These are phyloP conservation scores for Talaromyces sp. DNA, from an alignment of 2,329 filamentous ascomycete genomes.

Conservation along the genomic window DNA sequence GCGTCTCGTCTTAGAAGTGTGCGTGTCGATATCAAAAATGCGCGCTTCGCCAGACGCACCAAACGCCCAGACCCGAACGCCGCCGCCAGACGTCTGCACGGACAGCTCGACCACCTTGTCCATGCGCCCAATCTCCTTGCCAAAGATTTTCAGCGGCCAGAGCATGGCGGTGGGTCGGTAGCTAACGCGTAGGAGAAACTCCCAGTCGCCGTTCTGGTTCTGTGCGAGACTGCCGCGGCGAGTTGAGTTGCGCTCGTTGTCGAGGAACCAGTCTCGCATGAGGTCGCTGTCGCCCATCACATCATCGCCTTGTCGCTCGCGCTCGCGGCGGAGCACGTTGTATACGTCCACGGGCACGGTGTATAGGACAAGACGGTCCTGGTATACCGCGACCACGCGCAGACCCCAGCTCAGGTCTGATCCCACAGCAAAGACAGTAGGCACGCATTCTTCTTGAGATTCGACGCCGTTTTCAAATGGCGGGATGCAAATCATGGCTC, in stretches of 20 bases:
- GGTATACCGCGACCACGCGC: constrained; percentile 54
- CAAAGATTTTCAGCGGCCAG: constrained; percentile 49
- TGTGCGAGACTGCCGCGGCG: constrained; percentile 26
- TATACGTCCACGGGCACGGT: constrained; percentile 57
- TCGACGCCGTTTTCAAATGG: constrained; percentile 20
- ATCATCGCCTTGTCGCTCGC: constrained; percentile 24
- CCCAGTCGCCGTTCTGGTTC: constrained; percentile 36
- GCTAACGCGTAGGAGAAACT: constrained; percentile 31
- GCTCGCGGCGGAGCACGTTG: constrained; percentile 31
- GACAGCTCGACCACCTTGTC: constrained; percentile 47
- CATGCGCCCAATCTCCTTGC: constrained; percentile 45
- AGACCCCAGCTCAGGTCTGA: constrained; percentile 55
- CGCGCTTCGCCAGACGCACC: constrained; percentile 39
- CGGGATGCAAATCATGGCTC: constrained; percentile 54
- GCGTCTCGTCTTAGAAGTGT: constrained; percentile 14
- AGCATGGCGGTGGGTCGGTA: constrained; percentile 31
- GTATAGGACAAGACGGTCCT: constrained; percentile 52
- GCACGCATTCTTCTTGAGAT: constrained; percentile 27
- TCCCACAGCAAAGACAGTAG: constrained; percentile 52
- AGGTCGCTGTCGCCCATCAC: constrained; percentile 32
- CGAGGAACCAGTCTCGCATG: constrained; percentile 27
- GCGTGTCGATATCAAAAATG: constrained; percentile 43
- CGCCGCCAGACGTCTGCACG: constrained; percentile 37
- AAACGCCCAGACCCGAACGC: constrained; percentile 52
- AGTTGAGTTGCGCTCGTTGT: constrained; percentile 21